Conservation (phyloP, 495 filamentous ascomycete genomes). For the Jackrogersella minutella region DNA sequence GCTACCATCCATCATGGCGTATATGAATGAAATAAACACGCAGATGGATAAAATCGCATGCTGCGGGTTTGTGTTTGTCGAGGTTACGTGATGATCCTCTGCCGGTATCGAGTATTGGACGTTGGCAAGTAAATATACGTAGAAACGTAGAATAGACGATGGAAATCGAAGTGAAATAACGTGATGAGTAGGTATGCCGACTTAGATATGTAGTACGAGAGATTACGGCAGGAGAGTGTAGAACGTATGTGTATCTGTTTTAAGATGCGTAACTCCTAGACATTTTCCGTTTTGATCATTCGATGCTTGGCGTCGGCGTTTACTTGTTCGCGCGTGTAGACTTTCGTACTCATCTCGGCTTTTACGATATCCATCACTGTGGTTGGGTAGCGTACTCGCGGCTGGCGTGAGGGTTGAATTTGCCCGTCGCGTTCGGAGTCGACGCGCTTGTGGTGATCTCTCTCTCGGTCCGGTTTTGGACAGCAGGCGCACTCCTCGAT, state of each 20-base stretch:
- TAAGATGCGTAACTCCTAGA: background rate
- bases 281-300: background rate
- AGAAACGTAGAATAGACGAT: background rate
- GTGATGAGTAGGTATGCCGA: background rate
- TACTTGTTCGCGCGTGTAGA: background rate
- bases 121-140: background rate
- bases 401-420: background rate
- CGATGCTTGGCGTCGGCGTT: background rate
- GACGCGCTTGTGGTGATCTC: constrained; percentile 11
- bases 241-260: background rate
- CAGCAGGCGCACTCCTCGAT: constrained; percentile 38
- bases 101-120: background rate
- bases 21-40: background rate
- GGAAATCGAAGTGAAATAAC: background rate
- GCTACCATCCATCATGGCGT: background rate
- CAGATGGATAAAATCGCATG: background rate
- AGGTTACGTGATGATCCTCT: background rate
- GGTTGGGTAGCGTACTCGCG: background rate
- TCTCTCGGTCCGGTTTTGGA: constrained; percentile 32
- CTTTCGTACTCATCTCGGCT: background rate
- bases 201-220: background rate
- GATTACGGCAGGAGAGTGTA: background rate
- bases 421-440: background rate
- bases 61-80: background rate
- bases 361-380: background rate